Base-by-base conservation (phyloP, 306 rosid genomes). In the Vachellia pachyceras region DNA sequence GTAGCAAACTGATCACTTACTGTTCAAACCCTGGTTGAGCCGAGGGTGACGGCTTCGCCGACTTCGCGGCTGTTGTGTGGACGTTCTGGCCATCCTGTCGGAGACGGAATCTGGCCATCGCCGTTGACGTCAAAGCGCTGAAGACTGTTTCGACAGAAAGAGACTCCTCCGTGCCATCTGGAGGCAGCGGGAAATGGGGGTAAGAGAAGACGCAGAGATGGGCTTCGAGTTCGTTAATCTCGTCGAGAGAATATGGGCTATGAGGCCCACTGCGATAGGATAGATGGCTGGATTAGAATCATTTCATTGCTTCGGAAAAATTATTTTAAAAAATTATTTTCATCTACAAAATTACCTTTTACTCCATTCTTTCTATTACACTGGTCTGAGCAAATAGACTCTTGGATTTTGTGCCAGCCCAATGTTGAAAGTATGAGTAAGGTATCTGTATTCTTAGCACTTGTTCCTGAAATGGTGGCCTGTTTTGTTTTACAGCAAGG, bases 51-150 rank as follows among this genome's bases (percentile, higher is more conserved):
- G 33, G 97, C 93, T 1, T 88, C 97, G 0, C 77, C 87, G 41
- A 93, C 89, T 92, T 94, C 1, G 90, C 22, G 35, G 60, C 63
- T 68, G 13, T 83, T 85, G 8, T 85, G 22, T 92, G 85, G 52
- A 93, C 89, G 90, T 86, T 55, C 63, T 7, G 85, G 14, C 97
- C 96, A 77, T 93, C 96, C 29, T 50, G 84, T 95, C 96, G 76
- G 60, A 3, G 72, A 77, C 69, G 75, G 98, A 95, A 88, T 91
- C 92, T 74, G 81, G 70, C 97, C 98, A 84, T 95, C 97, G 83
- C 92, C 94, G 90, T 95, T 93, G 60, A 29, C 33, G 70, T 93
- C 98, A 85, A 95, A 93, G 76, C 91, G 49, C 65, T 66, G 85
- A 95, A 93, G 45, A 90, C 96, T 66, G 76, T 84, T 66, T 54